Conservation (phyloP, 1,284 basidiomycete species). For the Anthracocystis setariae region DNA sequence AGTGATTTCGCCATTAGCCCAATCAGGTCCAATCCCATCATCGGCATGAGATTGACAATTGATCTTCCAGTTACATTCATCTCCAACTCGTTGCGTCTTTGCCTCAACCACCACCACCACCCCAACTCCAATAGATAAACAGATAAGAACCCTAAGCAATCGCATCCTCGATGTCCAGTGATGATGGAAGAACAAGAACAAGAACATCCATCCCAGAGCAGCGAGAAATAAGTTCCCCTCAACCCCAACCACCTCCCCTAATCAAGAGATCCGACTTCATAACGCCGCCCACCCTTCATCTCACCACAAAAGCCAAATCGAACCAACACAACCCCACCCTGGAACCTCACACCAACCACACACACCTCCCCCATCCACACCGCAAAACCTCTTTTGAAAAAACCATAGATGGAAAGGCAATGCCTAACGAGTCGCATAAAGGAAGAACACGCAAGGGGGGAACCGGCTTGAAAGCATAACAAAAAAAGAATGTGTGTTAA, state of each 20-base stretch:
- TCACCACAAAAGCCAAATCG: not conserved
- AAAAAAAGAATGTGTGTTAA: not conserved
- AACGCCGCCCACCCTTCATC: not conserved
- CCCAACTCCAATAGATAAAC: no score
- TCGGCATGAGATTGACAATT: constrained; percentile 20
- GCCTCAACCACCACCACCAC: constrained; percentile 2
- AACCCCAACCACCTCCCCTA: no score
- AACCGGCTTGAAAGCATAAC: not conserved
- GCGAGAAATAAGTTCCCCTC: not conserved
- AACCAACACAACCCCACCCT: no score
- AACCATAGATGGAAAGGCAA: not conserved
- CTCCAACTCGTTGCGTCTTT: constrained; percentile 16
- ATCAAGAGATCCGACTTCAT: constrained; percentile 2
- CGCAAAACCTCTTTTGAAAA: not conserved
- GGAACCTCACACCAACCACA: not conserved
- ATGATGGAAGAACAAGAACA: no score
- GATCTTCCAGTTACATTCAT: constrained; percentile 19
- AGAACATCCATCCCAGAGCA: no score
- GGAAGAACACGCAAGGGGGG: no score
- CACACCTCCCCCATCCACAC: no score
- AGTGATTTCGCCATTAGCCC: constrained; percentile 20
- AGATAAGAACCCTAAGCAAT: no score
- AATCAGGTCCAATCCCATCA: constrained; percentile 18
- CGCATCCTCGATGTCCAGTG: no score
- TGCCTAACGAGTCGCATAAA: no score